Base-by-base conservation (phyloP, 495 filamentous ascomycete genomes). In the Umbilicaria muhlenbergii region DNA sequence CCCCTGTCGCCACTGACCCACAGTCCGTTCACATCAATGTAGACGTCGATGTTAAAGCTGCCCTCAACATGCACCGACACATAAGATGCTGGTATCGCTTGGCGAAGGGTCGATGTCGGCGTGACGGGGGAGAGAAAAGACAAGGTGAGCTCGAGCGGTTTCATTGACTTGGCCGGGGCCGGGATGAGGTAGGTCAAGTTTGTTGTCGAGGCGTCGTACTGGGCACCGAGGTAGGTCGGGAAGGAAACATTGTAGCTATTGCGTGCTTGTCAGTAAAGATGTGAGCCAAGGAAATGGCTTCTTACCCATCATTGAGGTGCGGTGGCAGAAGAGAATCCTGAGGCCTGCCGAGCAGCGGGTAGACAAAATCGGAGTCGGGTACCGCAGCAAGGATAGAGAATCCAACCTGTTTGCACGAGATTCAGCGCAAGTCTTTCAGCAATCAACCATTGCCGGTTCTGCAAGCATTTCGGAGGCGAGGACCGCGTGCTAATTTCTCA, bases 121-220 rank as follows among this genome's bases (percentile, higher is more conserved):
- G 89, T 96, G 37, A 96, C 85, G 5, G 89, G 89, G 17, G 87
- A 94, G 33, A 94, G 70, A 61, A 94, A 94, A 2, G 87, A 89
- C 17, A 94, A 69, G 3, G 74, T 76, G 42, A 96, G 60, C 43
- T 78, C 73, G 13, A 73, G 58, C 5, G 54, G 38, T 2, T 66
- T 47, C 13, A 44, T 13, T 21, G 54, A 49, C 14, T 62, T 47
- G 11, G 41, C 36, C 4, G 73, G 65, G 4, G 67, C 64, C 3
- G 68, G 67, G 34, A 96, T 76, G 14, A 58, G 60, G 58, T 94
- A 96, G 32, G 82, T 89, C 40, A 96, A 70, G 52, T 93, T 94
- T 28, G 89, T 96, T 1, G 83, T 89, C 1, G 86, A 92, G 34
- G 89, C 83, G 64, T 96, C 89, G 55, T 88, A 96, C 13, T 76